These are phyloP conservation scores for Colletotrichum noveboracense DNA, from an alignment of 2,329 filamentous ascomycete genomes.

Conservation along the genomic window DNA sequence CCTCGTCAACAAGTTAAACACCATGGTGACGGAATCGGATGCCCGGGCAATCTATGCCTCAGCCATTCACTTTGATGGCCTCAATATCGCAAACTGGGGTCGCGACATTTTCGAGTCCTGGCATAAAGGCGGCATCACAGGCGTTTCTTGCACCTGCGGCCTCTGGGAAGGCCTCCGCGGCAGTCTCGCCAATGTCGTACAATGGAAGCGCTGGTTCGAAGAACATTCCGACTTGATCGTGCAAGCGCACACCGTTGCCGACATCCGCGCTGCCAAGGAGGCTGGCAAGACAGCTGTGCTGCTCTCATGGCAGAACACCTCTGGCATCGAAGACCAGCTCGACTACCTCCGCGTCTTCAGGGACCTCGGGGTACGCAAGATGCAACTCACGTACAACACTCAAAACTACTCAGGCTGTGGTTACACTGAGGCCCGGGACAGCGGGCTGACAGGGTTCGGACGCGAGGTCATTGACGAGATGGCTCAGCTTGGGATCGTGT, in stretches of 20 bases:
- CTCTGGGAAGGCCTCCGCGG: slow-evolving; percentile 43
- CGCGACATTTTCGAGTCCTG: slow-evolving; percentile 44
- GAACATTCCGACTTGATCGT: slow-evolving; percentile 42
- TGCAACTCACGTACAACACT: slow-evolving; percentile 48
- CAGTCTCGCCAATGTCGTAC: slow-evolving; percentile 42
- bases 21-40: slow-evolving; percentile 38
- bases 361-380: slow-evolving; percentile 44
- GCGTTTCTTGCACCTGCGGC: slow-evolving; percentile 44
- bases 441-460: slow-evolving; percentile 40
- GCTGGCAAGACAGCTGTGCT: slow-evolving; percentile 41
- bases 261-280: slow-evolving; percentile 40
- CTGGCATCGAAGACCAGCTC: slow-evolving; percentile 43
- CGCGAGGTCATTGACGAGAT: slow-evolving; percentile 36
- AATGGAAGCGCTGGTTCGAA: slow-evolving; percentile 49
- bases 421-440: slow-evolving; percentile 41
- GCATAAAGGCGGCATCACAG: slow-evolving; percentile 41
- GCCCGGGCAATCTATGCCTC: slow-evolving; percentile 38
- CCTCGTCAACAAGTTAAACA: background rate
- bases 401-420: slow-evolving; percentile 46
- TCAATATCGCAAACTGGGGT: slow-evolving; percentile 44
- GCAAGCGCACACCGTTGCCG: slow-evolving; percentile 39
- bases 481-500: slow-evolving; percentile 39
- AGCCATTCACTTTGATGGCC: slow-evolving; percentile 43
- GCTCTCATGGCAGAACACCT: slow-evolving; percentile 45
- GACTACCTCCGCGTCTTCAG: slow-evolving; percentile 43